phyloP scores from a whole-genome alignment of 2,329 filamentous ascomycete genomes.

The Exophiala dermatitidis region DNA sequence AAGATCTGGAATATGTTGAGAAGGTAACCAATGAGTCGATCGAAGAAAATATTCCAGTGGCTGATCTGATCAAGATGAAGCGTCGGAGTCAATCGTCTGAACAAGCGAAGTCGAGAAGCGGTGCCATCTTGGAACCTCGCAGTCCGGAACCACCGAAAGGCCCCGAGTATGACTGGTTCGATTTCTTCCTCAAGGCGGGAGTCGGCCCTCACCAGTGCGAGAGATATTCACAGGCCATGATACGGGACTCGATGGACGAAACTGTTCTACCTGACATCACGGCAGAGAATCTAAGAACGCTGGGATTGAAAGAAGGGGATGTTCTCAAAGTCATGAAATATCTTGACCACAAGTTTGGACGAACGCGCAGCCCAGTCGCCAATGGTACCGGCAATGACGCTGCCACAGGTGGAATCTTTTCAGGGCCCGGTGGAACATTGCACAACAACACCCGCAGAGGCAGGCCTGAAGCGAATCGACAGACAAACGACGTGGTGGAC shows the following conservation, averaged over 20 bases:
- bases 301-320: conserved; percentile 93
- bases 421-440: conserved; percentile 80
- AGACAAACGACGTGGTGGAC: conserved; percentile 79
- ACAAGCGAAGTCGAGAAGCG: conserved; percentile 36
- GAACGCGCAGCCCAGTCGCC: conserved; percentile 49
- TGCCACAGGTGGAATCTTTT: conserved; percentile 64
- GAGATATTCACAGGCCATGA: conserved; percentile 83
- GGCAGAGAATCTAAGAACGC: conserved; percentile 68
- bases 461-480: conserved; percentile 76
- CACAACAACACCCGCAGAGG: conserved; percentile 93
- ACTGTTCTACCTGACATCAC: conserved; percentile 86
- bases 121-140: conserved; percentile 30
- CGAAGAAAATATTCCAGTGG: conserved; percentile 85
- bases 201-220: conserved; percentile 90
- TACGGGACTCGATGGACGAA: conserved; percentile 91
- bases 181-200: conserved; percentile 91
- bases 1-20: conserved; percentile 94
- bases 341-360: conserved; percentile 71
- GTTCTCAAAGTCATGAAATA: conserved; percentile 91
- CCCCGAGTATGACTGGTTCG: conserved; percentile 93
- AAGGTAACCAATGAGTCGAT: conserved; percentile 76
- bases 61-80: conserved; percentile 59
- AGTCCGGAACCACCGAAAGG: conserved; percentile 22
- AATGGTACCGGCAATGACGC: conserved; percentile 54
- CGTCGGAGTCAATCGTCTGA: conserved; percentile 35